phyloP scores from a whole-genome alignment of 345 rosid genomes.

The Gynandropsis gynandra region DNA sequence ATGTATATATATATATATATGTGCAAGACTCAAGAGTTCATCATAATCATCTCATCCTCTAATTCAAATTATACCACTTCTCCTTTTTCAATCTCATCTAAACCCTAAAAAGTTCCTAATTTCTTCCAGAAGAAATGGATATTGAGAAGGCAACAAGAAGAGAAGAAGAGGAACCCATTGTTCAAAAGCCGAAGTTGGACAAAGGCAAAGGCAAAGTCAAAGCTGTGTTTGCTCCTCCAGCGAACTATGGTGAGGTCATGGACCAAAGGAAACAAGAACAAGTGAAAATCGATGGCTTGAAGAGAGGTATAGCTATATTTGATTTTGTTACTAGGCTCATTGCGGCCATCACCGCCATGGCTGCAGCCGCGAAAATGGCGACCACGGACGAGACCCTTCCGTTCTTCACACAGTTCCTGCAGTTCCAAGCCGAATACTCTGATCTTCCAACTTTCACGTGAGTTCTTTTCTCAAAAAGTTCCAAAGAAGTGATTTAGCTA shows the following conservation, averaged over 20 bases:
- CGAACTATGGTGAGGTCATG: constrained; percentile 21
- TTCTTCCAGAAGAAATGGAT: constrained; percentile 18
- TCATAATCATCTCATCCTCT: constrained; percentile 2
- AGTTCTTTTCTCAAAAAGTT: constrained; percentile 12
- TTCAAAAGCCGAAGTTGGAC: constrained; percentile 26
- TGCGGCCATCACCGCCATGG: constrained; percentile 46
- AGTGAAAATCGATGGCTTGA: constrained; percentile 26
- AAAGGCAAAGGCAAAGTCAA: constrained; percentile 34
- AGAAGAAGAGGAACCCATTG: constrained; percentile 32
- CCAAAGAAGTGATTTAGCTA: neutral
- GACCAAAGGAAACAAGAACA: constrained; percentile 26
- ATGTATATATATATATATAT: constrained; percentile 6
- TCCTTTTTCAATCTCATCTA: neutral
- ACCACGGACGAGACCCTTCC: constrained; percentile 72
- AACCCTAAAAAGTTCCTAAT: neutral
- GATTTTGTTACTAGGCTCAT: constrained; percentile 65
- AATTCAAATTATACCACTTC: neutral
- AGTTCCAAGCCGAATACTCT: constrained; percentile 72
- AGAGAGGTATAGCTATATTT: constrained; percentile 57
- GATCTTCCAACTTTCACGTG: constrained; percentile 68
- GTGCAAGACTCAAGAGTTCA: constrained; percentile 11
- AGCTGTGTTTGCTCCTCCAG: constrained; percentile 33
- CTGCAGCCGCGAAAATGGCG: constrained; percentile 72
- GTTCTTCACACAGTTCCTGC: constrained; percentile 89
- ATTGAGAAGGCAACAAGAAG: constrained; percentile 26